Conservation (phyloP, 148 eudicot genomes). For the Silene conica region DNA sequence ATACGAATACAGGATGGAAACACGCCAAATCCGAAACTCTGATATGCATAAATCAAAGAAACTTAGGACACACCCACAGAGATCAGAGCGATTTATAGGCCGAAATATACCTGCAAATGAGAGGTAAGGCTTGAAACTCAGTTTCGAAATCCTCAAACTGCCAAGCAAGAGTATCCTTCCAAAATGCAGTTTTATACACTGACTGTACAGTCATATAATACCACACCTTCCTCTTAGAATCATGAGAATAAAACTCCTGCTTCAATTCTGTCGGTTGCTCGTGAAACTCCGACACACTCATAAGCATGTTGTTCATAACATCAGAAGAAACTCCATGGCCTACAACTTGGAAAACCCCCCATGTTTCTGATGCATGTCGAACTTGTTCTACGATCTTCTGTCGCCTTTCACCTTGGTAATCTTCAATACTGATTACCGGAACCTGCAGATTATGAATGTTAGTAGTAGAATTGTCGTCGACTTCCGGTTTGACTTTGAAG, state of each 20-base stretch:
- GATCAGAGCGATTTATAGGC: no score
- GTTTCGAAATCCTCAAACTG: constrained; percentile 23
- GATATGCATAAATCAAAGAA: no score
- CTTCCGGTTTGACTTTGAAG: constrained; percentile 23
- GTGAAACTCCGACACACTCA: constrained; percentile 31
- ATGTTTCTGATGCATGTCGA: constrained; percentile 32
- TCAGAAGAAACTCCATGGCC: constrained; percentile 42
- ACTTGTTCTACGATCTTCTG: constrained; percentile 25
- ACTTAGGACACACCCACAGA: no score
- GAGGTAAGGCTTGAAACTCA: constrained; percentile 32
- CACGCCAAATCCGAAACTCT: no score
- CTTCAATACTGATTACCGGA: constrained; percentile 35
- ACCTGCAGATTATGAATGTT: constrained; percentile 7
- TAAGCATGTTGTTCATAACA: constrained; percentile 32
- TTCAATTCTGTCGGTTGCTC: constrained; percentile 46
- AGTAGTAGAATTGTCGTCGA: neutral
- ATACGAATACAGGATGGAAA: no score
- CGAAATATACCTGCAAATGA: constrained; percentile 35
- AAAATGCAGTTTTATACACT: constrained; percentile 20
- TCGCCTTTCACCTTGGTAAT: constrained; percentile 19
- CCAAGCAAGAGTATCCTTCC: constrained; percentile 48
- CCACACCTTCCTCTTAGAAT: constrained; percentile 22
- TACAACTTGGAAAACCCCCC: constrained; percentile 52
- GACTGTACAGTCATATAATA: constrained; percentile 26
- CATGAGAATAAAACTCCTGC: constrained; percentile 33